Evolutionary conservation across 2,329 filamentous ascomycete species (phyloP).

Genomic region (Pezicula carpinea): DNA sequence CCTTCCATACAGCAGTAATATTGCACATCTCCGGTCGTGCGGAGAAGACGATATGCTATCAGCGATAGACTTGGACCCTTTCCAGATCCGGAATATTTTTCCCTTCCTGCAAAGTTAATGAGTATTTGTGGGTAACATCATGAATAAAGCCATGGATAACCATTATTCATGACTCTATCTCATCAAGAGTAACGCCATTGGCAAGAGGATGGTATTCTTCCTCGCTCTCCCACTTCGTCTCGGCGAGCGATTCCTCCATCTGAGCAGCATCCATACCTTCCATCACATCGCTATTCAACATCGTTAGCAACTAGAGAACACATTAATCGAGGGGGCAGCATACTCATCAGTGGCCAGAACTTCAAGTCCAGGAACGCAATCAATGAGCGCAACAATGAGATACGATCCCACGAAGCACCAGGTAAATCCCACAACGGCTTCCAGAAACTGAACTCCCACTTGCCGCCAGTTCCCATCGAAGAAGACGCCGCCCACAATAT

Average conservation of each 20-base stretch:
- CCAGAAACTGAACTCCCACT: constrained; percentile 44
- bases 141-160: too few species aligned
- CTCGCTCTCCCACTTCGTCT: constrained; percentile 13
- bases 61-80: background rate
- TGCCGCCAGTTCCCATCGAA: constrained; percentile 48
- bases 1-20: background rate
- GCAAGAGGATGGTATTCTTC: constrained; percentile 2
- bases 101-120: background rate
- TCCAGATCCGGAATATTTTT: background rate
- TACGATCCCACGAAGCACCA: constrained; percentile 47
- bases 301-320: constrained; percentile 3
- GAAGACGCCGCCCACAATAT: constrained; percentile 45
- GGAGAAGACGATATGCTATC: too few species aligned
- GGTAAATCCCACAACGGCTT: constrained; percentile 44
- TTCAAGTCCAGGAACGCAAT: constrained; percentile 47
- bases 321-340: background rate
- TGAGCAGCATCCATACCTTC: constrained; percentile 45
- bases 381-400: constrained; percentile 43
- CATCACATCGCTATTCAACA: constrained; percentile 37
- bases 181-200: constrained; percentile 1
- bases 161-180: too few species aligned
- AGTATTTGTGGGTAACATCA: too few species aligned
- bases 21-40: too few species aligned
- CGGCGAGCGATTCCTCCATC: constrained; percentile 42
- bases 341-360: constrained; percentile 47